Conservation (phyloP, 2,329 filamentous ascomycete genomes). For the Fusarium sp. region DNA sequence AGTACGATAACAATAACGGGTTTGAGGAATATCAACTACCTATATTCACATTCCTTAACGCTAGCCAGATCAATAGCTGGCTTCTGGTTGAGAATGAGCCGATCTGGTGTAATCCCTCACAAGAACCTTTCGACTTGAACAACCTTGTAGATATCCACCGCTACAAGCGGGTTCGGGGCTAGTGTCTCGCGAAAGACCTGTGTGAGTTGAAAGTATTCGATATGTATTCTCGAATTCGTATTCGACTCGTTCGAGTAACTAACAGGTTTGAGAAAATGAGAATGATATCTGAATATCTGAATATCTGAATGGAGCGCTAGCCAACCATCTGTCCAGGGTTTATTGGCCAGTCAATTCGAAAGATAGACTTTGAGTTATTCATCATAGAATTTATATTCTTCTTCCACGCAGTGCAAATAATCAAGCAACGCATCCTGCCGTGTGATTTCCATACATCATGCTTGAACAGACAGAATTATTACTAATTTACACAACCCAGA, state of each 20-base stretch:
- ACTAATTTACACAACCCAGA: slow-evolving; percentile 46
- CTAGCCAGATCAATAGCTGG: background rate
- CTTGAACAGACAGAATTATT: slow-evolving; percentile 44
- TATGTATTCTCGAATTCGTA: slow-evolving; percentile 11
- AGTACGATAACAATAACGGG: too few species aligned
- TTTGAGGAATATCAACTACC: background rate
- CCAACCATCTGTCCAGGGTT: background rate
- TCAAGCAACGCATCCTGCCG: slow-evolving; percentile 16
- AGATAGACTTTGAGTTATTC: background rate
- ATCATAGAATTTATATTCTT: background rate
- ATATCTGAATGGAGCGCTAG: background rate
- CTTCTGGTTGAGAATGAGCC: background rate
- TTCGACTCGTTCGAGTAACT: background rate
- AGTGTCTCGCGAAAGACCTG: background rate
- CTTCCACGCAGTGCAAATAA: background rate
- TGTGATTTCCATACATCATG: slow-evolving; percentile 43
- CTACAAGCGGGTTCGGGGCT: background rate
- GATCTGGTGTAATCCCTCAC: background rate
- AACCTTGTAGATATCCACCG: background rate
- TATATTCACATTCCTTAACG: background rate
- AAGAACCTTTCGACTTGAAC: slow-evolving; percentile 2
- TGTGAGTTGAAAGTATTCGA: background rate
- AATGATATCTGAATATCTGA: background rate
- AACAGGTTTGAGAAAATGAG: background rate
- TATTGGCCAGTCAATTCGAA: too few species aligned